These are phyloP conservation scores for Geotrichum australiense DNA, from an alignment of 1,139 yeast species.

Conservation along the genomic window DNA sequence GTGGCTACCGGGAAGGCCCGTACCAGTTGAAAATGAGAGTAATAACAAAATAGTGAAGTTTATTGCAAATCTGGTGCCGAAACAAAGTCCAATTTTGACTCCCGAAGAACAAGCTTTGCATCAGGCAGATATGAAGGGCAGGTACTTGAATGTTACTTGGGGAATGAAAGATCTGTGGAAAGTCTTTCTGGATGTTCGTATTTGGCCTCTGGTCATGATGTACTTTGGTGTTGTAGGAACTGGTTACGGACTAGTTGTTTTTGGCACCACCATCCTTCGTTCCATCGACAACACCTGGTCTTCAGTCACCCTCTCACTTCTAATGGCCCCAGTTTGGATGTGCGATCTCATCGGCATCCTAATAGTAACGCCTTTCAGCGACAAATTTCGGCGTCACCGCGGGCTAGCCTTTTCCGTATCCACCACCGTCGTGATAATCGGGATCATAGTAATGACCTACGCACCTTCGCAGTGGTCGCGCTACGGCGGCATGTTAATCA, in stretches of 20 bases:
- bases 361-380: conserved; percentile 72
- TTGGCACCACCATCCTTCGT: conserved; percentile 74
- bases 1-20: conserved; percentile 81
- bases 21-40: conserved; percentile 8
- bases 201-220: conserved; percentile 81
- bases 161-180: conserved; percentile 49
- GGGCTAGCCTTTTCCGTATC: conserved; percentile 57
- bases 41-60: conserved; percentile 18
- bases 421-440: conserved; percentile 60
- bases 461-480: conserved; percentile 69
- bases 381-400: conserved; percentile 51
- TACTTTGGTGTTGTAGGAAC: conserved; percentile 90
- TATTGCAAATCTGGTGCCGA: conserved; percentile 30
- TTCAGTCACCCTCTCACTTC: conserved; percentile 62
- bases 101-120: conserved; percentile 52
- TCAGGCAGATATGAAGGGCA: conserved; percentile 52
- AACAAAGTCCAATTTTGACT: conserved; percentile 44
- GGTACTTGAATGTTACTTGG: conserved; percentile 49
- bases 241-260: conserved; percentile 78
- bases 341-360: conserved; percentile 77
- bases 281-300: conserved; percentile 56
- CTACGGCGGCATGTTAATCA: conserved; percentile 72
- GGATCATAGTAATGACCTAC: conserved; percentile 68
- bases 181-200: conserved; percentile 56
- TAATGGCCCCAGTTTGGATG: conserved; percentile 87